A percentile compares a stretch with the other conserved stretches of the same genome.
phyloP scores from a whole-genome alignment of 148 eudicot species.

The Vaccinium vitisidaea region DNA sequence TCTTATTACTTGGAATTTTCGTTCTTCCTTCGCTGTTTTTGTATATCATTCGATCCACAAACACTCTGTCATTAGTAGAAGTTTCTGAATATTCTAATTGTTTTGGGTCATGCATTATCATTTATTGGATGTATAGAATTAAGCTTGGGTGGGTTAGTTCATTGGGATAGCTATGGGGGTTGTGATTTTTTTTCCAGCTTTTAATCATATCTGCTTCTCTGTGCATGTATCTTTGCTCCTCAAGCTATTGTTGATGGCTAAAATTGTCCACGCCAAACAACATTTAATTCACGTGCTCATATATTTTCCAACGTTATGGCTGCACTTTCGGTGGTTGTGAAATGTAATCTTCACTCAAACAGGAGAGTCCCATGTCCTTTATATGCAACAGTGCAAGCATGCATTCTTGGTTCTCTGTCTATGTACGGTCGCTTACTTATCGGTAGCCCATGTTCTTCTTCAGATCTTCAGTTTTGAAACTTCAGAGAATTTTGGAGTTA shows the following conservation, averaged over 20 bases:
- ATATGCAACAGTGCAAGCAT: not conserved
- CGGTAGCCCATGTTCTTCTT: not conserved
- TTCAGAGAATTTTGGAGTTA: not conserved
- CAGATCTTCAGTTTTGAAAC: not conserved
- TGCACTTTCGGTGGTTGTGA: not conserved
- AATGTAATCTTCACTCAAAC: not conserved
- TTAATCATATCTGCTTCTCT: not conserved
- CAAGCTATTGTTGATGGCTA: not conserved
- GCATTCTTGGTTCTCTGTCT: not conserved
- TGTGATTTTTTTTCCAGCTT: not conserved
- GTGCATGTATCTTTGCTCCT: not conserved
- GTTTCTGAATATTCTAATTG: not conserved
- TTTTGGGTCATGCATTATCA: not conserved
- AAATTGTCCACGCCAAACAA: not conserved
- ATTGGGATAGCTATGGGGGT: not conserved
- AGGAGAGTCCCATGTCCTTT: not conserved
- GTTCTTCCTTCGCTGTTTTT: not conserved
- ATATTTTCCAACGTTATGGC: not conserved
- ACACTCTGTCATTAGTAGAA: not conserved
- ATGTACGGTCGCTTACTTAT: not conserved
- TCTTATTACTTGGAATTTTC: conserved; percentile 2
- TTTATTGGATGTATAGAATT: not conserved
- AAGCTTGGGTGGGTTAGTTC: not conserved
- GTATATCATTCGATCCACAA: not conserved
- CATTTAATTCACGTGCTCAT: not conserved